These are phyloP conservation scores for Scenedesmus sp. DNA, from an alignment of 163 green algal species.

Conservation along the genomic window DNA sequence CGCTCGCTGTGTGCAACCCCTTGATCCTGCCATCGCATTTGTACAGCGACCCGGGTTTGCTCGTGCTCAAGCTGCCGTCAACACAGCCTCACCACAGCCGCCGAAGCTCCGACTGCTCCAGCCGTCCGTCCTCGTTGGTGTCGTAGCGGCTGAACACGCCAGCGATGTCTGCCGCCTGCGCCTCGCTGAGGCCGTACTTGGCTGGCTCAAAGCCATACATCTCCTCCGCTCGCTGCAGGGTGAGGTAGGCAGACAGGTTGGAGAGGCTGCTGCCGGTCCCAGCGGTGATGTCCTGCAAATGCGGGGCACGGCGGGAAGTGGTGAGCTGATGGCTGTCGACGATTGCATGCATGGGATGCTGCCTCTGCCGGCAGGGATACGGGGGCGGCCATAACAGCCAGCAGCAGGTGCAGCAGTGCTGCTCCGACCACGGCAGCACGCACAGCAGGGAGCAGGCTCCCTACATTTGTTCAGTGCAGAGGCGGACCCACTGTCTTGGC, in stretches of 20 bases:
- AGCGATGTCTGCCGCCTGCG: conserved; percentile 72
- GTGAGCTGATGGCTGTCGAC: too few relatives aligned
- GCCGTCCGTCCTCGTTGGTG: conserved; percentile 76
- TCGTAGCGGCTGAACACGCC: conserved; percentile 74
- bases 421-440: too few relatives aligned
- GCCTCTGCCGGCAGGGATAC: too few relatives aligned
- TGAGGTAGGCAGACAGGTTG: conserved; percentile 80
- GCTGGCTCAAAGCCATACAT: conserved; percentile 70
- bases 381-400: too few relatives aligned
- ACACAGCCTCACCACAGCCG: conserved; percentile 64
- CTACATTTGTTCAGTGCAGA: too few relatives aligned
- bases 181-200: conserved; percentile 66
- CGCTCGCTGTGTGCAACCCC: too few relatives aligned
- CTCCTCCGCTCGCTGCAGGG: conserved; percentile 69
- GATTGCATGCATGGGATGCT: background rate
- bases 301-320: too few relatives aligned
- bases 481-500: too few relatives aligned
- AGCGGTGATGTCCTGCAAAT: conserved; percentile 32
- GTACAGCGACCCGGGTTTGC: too few relatives aligned
- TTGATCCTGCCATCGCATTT: too few relatives aligned
- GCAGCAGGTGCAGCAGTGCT: too few relatives aligned
- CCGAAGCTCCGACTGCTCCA: conserved; percentile 72
- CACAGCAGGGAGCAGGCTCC: too few relatives aligned
- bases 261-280: conserved; percentile 60
- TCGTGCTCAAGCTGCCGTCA: background rate